Evolutionary conservation across 306 rosid species (phyloP).

Genomic region (Dalbergia cochinchinensis): DNA sequence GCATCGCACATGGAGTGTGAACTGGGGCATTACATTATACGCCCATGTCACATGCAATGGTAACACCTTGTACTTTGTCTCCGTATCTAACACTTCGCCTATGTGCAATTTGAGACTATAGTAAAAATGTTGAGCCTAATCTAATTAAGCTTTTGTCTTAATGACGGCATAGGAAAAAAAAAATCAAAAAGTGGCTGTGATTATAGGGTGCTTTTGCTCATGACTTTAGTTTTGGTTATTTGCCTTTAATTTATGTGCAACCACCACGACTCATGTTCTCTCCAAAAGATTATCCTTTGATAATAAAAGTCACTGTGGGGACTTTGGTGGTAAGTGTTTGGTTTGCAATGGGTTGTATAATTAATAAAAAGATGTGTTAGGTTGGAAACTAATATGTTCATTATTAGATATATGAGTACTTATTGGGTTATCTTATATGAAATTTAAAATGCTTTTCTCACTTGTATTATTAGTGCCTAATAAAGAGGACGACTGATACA

Average conservation of each 20-base stretch:
- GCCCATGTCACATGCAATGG: conserved; percentile 49
- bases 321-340: background rate
- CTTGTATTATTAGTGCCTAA: background rate
- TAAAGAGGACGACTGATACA: background rate
- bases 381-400: background rate
- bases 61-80: conserved; percentile 38
- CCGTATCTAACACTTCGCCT: conserved; percentile 13
- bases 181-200: conserved; percentile 12
- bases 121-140: background rate
- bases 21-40: conserved; percentile 48
- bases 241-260: conserved; percentile 15
- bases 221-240: background rate
- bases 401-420: background rate
- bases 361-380: background rate
- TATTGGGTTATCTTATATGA: background rate
- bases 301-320: conserved; percentile 14
- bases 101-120: background rate
- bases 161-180: conserved; percentile 48
- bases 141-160: background rate
- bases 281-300: conserved; percentile 21
- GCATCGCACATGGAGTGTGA: conserved; percentile 57
- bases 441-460: background rate
- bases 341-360: background rate
- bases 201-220: conserved; percentile 4
- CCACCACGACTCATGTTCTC: background rate